Base-by-base conservation (phyloP, 1,139 yeast genomes). In the Taphrina sp. region DNA sequence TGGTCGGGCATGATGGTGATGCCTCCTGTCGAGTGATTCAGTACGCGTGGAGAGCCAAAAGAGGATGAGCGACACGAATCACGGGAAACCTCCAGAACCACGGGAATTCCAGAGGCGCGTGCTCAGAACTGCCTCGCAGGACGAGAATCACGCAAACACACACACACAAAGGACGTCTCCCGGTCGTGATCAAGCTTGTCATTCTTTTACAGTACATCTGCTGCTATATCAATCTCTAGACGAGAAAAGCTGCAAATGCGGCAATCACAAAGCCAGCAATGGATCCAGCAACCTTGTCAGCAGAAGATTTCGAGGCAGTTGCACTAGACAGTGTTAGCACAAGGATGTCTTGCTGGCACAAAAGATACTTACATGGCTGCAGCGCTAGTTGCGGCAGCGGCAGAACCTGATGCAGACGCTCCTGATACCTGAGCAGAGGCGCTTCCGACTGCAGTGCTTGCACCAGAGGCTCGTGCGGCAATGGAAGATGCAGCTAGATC, bases 321-420 rank as follows among this genome's bases (percentile, higher is more conserved):
- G 12, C 12, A 41, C 45, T 41, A 26, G 24, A 29, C 43, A 3
- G 17, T 8, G 7, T 29, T 22, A 22, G 8, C 4, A 19, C 16
- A 38, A 2, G 7, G 12, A 2, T 20, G 20, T 23, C 29, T 5
- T 4, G 43, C 4, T 37, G 42, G 24, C 16, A 37, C 24, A 16
- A 12, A 37, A 10, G 42, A 17, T 16, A 5, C 5, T 17, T 5
- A 24, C 7, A 14, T 19, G 10, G 7, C 10, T 8, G 7, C 42
- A 19, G 42, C 14, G 14, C 7, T 16, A 7, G 10, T 24, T 19
- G 42, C 17, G 37, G 26, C 52, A 12, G 36, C 52, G 17, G 44
- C 44, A 47, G 42, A n/a, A 14, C 39, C 42, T 3, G 42, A 20
- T 5, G 52, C 52, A 45, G 41, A 41, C 31, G 52, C 41, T 7